phyloP scores from a whole-genome alignment of 768 basidiomycete genomes.

The Calocera cornea region DNA sequence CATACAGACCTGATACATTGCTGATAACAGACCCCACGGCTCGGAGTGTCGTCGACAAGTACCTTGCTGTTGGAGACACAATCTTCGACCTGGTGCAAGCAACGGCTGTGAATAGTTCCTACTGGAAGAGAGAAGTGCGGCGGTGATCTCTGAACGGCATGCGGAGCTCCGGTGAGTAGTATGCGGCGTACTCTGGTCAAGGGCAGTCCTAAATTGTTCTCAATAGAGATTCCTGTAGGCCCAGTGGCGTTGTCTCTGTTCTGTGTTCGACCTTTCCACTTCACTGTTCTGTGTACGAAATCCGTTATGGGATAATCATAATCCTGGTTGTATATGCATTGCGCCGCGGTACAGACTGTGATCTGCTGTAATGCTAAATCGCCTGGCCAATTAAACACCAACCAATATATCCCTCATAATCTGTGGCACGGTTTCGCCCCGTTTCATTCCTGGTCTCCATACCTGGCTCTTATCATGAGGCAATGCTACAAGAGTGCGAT shows the following conservation, averaged over 20 bases:
- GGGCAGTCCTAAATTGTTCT: too few species aligned
- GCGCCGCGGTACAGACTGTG: neutral
- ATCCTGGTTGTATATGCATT: too few species aligned
- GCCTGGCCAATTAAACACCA: neutral
- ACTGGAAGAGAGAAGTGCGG: constrained; percentile 33
- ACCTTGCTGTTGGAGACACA: constrained; percentile 76
- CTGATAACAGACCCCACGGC: constrained; percentile 63
- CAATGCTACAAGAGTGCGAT: neutral
- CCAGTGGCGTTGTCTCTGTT: too few species aligned
- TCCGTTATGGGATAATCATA: too few species aligned
- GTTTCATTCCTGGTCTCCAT: neutral
- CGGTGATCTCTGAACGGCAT: neutral
- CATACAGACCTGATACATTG: constrained; percentile 48
- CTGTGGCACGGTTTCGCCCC: neutral
- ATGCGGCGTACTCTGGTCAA: neutral
- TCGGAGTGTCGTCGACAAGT: constrained; percentile 63
- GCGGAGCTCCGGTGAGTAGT: neutral
- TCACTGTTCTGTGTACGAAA: too few species aligned
- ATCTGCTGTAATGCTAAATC: too few species aligned
- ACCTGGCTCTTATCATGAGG: neutral
- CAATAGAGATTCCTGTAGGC: too few species aligned
- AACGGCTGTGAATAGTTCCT: constrained; percentile 72
- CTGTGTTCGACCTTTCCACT: too few species aligned
- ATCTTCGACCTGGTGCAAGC: constrained; percentile 76
- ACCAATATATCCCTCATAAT: neutral